Evolutionary conservation across 78 protist species (phyloP), one percentile per base, ranked within the genome.

Genomic region (Anaeramoeba ignava): DNA sequence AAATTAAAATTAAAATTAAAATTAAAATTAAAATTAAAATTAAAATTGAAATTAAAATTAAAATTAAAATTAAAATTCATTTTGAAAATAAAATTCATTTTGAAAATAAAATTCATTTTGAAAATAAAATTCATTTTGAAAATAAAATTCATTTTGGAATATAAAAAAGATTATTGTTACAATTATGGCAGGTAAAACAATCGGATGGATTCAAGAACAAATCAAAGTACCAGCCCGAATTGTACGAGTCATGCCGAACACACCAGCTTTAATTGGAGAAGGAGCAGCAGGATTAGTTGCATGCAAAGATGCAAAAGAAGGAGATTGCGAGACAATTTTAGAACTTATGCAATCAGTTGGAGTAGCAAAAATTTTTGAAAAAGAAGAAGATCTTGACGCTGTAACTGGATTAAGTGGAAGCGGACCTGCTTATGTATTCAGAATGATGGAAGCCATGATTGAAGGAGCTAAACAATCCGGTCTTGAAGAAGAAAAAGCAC

Each of bases 351-450:
- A 81, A 8, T 38, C 92, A 2, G 3, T 89, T 2, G 93, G 93
- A 31, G 0, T 33, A 1, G 83, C 54, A 36, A 54, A 36, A 33
- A 1, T 40, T 23, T 79, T 84, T n/a, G 81, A 68, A 27, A 78
- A 86, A 2, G 88, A 86, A 80, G 31, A 41, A 39, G 81, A 81
- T 17, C 33, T 91, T 41, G 90, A 91, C 54, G 92, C 92, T 23
- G 93, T 89, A 38, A 91, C 93, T 2, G 93, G 93, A 3, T 79
- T 91, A n/a, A 40, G 85, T 27, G 94, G 94, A 41, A 37, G 81
- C 27, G 94, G 94, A 37, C 93, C 92, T 0, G 94, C 94, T 31
- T 90, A 88, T 38, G 91, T n/a, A 38, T 90, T 39, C 84, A 41
- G 42, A 68, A 3, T 91, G n/a, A 89, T 91, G 36, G 94, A 91